Base-by-base conservation (phyloP, 306 rosid genomes). In the Rosa chinensis region DNA sequence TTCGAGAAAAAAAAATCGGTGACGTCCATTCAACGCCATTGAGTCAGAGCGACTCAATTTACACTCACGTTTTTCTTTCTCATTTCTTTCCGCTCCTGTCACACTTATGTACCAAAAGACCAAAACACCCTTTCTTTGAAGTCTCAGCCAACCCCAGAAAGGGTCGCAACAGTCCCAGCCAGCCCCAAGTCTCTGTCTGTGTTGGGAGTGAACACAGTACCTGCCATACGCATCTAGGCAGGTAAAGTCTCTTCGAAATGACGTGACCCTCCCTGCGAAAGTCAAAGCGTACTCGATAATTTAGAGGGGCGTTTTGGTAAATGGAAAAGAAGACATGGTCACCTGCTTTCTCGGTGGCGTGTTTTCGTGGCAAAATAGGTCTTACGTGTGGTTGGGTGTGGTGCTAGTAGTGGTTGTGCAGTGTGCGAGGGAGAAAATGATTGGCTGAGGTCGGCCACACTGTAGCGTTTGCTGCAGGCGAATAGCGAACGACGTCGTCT, bases 341-440 rank as follows among this genome's bases (percentile, higher is more conserved):
- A 55, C 75, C 87, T 53, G 66, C 77, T 76, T 84, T 83, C 76
- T 83, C 44, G 94, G 87, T 93, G 85, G 94, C 97, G 92, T 91
- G 94, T 86, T 84, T 85, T 90, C 77, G 91, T 90, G 93, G 97
- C 90, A 82, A 87, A 44, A 75, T 75, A 66, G 81, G 78, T 80
- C 84, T 32, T 79, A 84, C 83, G 79, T 82, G 20, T 79, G 78
- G 85, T 86, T 83, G 82, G 89, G 92, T 84, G 86, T 35, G 49
- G 76, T 85, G 86, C 75, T 81, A 10, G 89, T 81, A 75, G 92
- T 86, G 84, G 85, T 84, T 87, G 84, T 82, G 90, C 86, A 45
- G 70, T 66, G 71, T 37, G 72, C 13, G 21, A 4, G 37, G 20
- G 35, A 39, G 75, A 67, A 13, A 85, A 84, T 77, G 66, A 78